Conservation (phyloP, 2,329 filamentous ascomycete species). For the Aspergillus sp. region DNA sequence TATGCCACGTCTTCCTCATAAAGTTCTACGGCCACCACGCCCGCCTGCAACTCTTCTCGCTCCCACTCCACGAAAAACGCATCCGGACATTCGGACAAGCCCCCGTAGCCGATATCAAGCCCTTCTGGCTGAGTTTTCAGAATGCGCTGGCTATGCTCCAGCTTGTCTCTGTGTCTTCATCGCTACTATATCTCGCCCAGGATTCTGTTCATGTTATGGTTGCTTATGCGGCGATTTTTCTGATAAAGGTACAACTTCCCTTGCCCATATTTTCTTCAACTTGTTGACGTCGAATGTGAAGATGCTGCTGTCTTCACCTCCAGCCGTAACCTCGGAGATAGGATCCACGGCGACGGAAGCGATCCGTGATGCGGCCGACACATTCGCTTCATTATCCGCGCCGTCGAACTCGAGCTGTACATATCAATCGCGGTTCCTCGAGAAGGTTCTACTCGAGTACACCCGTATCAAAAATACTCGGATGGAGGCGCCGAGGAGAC, state of each 20-base stretch:
- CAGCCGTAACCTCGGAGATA: not conserved
- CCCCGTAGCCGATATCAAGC: not conserved
- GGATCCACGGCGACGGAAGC: not conserved
- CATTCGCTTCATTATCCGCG: not conserved
- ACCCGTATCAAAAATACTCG: no score
- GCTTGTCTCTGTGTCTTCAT: not conserved
- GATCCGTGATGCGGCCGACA: not conserved
- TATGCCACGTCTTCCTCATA: not conserved
- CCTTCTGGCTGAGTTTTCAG: not conserved
- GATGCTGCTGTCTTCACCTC: not conserved
- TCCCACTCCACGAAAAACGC: not conserved
- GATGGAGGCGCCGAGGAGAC: no score
- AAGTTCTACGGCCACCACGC: not conserved
- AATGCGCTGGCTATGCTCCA: not conserved
- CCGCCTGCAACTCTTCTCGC: not conserved
- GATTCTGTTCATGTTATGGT: not conserved
- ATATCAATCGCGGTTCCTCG: not conserved
- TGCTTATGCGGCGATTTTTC: not conserved
- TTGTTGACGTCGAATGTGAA: not conserved
- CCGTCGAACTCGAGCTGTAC: not conserved
- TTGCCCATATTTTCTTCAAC: not conserved
- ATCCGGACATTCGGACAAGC: not conserved
- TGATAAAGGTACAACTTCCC: not conserved
- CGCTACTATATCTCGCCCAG: not conserved
- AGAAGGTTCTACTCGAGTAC: not conserved